Evolutionary conservation across 2,329 filamentous ascomycete species (phyloP).

Genomic region (Aspergillus melleus): DNA sequence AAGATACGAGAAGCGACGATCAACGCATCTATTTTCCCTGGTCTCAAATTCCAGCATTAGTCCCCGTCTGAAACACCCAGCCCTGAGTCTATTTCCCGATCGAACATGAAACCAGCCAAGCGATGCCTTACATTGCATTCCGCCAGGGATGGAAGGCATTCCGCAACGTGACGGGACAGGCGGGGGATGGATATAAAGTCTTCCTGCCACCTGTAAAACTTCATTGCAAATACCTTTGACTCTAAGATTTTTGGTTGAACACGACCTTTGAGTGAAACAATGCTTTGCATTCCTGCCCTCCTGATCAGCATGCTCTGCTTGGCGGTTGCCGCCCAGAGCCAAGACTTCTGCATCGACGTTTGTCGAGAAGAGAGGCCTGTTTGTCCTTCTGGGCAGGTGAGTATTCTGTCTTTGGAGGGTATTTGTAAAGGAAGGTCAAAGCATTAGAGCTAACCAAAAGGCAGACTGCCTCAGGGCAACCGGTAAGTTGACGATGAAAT

Average conservation of each 20-base stretch:
- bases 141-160: background rate
- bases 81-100: background rate
- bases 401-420: background rate
- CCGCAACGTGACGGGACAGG: no score
- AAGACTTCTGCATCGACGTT: background rate
- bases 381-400: background rate
- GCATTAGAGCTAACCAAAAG: no score
- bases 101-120: background rate
- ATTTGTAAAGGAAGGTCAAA: no score
- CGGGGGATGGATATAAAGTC: background rate
- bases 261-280: background rate
- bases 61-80: background rate
- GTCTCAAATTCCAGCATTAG: background rate
- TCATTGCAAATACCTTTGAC: no score
- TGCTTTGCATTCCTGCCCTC: background rate
- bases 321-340: background rate
- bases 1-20: no score
- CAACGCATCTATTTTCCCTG: background rate
- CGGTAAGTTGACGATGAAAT: background rate
- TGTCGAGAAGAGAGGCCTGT: background rate
- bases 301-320: background rate
- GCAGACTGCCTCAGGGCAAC: no score
- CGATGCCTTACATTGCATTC: background rate
- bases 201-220: background rate
- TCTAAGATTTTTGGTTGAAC: background rate